These are phyloP conservation scores for Wilcoxina mikolae DNA, from an alignment of 495 filamentous ascomycete species.

Conservation along the genomic window DNA sequence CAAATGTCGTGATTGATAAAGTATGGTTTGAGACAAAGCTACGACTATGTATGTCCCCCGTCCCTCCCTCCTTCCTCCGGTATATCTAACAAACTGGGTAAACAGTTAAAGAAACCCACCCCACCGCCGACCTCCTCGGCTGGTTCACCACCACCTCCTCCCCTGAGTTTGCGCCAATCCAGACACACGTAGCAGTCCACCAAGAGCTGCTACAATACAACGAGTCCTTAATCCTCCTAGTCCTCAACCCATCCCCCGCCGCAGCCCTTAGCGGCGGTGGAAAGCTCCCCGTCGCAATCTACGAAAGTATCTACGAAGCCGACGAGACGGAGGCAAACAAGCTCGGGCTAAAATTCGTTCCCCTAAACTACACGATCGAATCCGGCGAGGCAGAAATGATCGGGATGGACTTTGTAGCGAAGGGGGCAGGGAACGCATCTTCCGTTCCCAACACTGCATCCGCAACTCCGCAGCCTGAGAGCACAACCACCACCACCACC, in stretches of 20 bases:
- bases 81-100: not conserved
- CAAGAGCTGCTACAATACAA: conserved; percentile 59
- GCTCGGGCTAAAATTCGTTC: conserved; percentile 59
- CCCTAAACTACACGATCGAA: conserved; percentile 74
- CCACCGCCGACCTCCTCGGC: conserved; percentile 74
- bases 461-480: too few species aligned
- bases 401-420: conserved; percentile 75
- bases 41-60: conserved; percentile 55
- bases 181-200: conserved; percentile 56
- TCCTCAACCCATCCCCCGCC: conserved; percentile 57
- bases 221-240: conserved; percentile 73
- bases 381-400: conserved; percentile 98
- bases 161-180: conserved; percentile 53
- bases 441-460: conserved; percentile 30
- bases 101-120: conserved; percentile 76
- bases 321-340: conserved; percentile 40
- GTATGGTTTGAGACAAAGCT: conserved; percentile 67
- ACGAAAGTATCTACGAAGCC: conserved; percentile 68
- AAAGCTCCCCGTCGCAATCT: conserved; percentile 77
- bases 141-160: conserved; percentile 68
- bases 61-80: not conserved
- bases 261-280: conserved; percentile 43
- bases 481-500: conserved; percentile 3
- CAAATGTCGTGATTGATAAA: conserved; percentile 38
- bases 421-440: conserved; percentile 57